phyloP scores from a whole-genome alignment of 495 filamentous ascomycete species.

The Haplographium delicatum region DNA sequence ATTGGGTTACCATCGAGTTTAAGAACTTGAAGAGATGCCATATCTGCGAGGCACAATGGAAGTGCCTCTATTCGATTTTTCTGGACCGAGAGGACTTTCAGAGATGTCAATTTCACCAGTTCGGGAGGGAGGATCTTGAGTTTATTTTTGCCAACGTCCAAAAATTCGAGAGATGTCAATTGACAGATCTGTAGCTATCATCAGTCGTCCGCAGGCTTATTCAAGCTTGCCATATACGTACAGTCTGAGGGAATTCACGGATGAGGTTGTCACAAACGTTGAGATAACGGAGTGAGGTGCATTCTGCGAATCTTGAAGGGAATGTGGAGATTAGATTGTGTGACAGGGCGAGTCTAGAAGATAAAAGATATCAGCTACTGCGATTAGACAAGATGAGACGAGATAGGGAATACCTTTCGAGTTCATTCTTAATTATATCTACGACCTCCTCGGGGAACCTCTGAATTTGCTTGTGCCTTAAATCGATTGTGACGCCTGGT shows the following conservation, averaged over 20 bases:
- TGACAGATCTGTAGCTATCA: constrained; percentile 55
- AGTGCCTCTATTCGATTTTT: constrained; percentile 82
- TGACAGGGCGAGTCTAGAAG: constrained; percentile 70
- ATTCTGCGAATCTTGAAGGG: constrained; percentile 76
- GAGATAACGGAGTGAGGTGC: constrained; percentile 85
- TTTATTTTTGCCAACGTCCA: constrained; percentile 85
- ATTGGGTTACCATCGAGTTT: constrained; percentile 86
- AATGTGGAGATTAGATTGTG: constrained; percentile 82
- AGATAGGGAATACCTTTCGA: constrained; percentile 63
- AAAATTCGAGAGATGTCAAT: constrained; percentile 80
- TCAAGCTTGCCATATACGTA: constrained; percentile 12
- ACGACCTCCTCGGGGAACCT: constrained; percentile 83
- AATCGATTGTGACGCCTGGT: constrained; percentile 79
- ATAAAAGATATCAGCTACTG: constrained; percentile 12
- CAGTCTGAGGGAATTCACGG: constrained; percentile 69
- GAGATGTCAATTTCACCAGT: constrained; percentile 67
- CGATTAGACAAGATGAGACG: constrained; percentile 9
- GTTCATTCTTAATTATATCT: constrained; percentile 86
- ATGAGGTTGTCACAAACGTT: constrained; percentile 87
- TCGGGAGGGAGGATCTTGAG: constrained; percentile 71
- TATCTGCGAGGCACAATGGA: constrained; percentile 78
- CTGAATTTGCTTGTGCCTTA: constrained; percentile 76
- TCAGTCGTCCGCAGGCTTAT: constrained; percentile 20
- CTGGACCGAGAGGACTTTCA: constrained; percentile 74
- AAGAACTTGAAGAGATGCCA: constrained; percentile 79